Evolutionary conservation across 306 rosid genomes (phyloP).

Genomic region (Cicer bijugum): DNA sequence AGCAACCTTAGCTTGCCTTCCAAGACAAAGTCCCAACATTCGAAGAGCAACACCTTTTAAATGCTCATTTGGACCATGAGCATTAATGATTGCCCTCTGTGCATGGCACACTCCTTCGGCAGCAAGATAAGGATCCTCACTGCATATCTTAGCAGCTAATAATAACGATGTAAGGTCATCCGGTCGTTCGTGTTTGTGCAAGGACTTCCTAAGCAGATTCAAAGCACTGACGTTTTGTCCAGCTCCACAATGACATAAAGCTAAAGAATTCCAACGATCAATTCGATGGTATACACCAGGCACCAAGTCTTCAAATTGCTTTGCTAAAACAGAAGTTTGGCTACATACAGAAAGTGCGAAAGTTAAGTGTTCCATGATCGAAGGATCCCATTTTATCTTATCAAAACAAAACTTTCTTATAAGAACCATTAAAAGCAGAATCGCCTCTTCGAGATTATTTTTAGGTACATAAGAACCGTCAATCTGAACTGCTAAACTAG

Average conservation of each 20-base stretch:
- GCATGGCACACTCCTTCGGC: constrained; percentile 83
- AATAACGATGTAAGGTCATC: constrained; percentile 71
- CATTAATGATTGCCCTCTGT: constrained; percentile 60
- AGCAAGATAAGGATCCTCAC: constrained; percentile 72
- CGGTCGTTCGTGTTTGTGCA: constrained; percentile 88
- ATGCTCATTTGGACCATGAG: constrained; percentile 64
- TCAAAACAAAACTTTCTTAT: constrained; percentile 66
- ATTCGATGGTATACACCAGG: constrained; percentile 89
- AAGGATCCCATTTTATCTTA: constrained; percentile 87
- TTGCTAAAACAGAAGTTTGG: constrained; percentile 80
- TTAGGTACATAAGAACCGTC: constrained; percentile 87
- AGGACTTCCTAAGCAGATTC: constrained; percentile 76
- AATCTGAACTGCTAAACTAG: constrained; percentile 79
- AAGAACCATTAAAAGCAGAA: constrained; percentile 84
- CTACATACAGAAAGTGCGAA: constrained; percentile 85
- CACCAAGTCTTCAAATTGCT: constrained; percentile 79
- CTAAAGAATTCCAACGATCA: constrained; percentile 89
- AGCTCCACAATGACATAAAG: constrained; percentile 79
- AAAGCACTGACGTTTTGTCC: constrained; percentile 70
- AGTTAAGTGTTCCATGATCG: constrained; percentile 84
- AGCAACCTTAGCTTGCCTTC: constrained; percentile 76
- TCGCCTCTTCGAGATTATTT: constrained; percentile 92
- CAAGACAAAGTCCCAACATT: constrained; percentile 80
- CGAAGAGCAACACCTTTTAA: constrained; percentile 78
- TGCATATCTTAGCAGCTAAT: constrained; percentile 84